Evolutionary conservation across 768 basidiomycete species (phyloP), one percentile per base, ranked within the genome.

Genomic region (Hydnomerulius pinastri): DNA sequence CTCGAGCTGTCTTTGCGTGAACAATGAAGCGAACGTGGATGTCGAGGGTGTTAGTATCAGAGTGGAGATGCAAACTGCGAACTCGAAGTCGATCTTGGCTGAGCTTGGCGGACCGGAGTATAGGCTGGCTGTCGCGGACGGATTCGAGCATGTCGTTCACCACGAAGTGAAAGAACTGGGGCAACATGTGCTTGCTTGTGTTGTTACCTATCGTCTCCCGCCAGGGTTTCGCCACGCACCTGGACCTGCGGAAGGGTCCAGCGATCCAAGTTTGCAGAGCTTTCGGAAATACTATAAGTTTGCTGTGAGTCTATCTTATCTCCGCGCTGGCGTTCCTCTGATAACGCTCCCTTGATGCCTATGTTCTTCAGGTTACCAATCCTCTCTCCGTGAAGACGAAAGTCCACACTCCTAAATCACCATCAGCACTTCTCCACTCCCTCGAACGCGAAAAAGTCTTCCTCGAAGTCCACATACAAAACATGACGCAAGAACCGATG

Each of bases 131-230:
- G 74, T 77, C 2, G 81, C 83, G 20, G 81, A 84, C 60, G 81
- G 81, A 0, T 60, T 90, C 27, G 86, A 91, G 63, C 72, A 76
- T 36, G 71, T 89, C 13, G 85, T 92, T 1, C 76, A 83, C 53
- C 89, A 92, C 61, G 95, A 98, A 71, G 90, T 97, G 57, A 97
- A 97, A 69, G 94, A 98, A 63, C 76, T 96, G 17, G 93, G 92
- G 1, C 85, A 92, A 62, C 93, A 96, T 66, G 90, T 95, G 10
- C 73, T 98, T 32, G 90, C 85, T 2, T 93, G 92, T 61, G 84
- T 84, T 6, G 89, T 96, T 23, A 79, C 80, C 20, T 97, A 96
- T 73, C 84, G 80, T n/a, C 74, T 87, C 10, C 85, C 86, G 3
- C 76, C 79, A 13, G 78, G 79, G 50, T 70, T 74, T 38, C 78